Evolutionary conservation across 257 asterid species (phyloP), one percentile per base, ranked within the genome.

Genomic region (Echites panduratus): DNA sequence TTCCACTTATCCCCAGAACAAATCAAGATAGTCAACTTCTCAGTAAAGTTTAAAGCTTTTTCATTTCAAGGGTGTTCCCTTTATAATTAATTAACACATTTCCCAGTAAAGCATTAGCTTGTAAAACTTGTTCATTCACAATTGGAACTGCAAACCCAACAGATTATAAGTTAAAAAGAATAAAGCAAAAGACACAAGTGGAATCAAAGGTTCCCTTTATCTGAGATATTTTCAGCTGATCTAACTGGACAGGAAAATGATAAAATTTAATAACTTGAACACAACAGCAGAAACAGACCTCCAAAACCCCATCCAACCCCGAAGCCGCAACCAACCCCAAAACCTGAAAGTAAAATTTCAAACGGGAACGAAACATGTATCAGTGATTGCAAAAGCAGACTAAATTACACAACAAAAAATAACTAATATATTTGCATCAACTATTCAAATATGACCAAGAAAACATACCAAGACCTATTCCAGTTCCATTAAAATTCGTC

Each of bases 291-390:
- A 61, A 73, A 77, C 83, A 65, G 48, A 91, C 97, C 96, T 79
- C 97, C 97, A 70, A 92, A 92, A 63, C 97, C 97, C 97, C 97
- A 90, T 59, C 96, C 97, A 40, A 90, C 83, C 26, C 97, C 97
- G 70, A 90, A 90, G 47, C 96, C 96, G 78, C 97, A 92, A 63
- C 97, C 97, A 72, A 89, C 82, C 61, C 97, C 97, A 64, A 87
- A 85, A 59, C 97, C 97, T 91, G 68, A 68, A 59, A 47, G 75
- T 48, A 70, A n/a, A 75, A 77, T 66, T 71, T 70, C 77, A 73
- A 29, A 56, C 27, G 49, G 59, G 19, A 68, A 48, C 22, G 68
- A 75, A 63, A 14, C 16, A 29, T 45, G 56, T 11, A 16, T 48
- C 20, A 29, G 16, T 56, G 73, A 65, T 52, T 38, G 14, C 40